Evolutionary conservation across 148 eudicot genomes (phyloP), one percentile per base, ranked within the genome.

Genomic region (Linanthus parryae): DNA sequence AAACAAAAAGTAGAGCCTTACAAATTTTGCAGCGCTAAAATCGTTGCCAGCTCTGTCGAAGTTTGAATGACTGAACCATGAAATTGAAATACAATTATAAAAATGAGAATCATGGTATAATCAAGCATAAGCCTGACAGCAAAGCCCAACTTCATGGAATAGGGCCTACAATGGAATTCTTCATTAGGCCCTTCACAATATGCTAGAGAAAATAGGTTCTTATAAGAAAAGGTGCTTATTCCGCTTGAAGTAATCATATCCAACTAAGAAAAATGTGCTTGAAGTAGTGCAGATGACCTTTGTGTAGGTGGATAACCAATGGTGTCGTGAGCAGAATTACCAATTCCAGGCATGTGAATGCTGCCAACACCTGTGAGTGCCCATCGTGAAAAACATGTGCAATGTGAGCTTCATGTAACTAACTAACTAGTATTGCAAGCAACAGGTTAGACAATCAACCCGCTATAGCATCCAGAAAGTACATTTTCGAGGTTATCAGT

Each of bases 281-380:
- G 59, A 69, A 75, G 82, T 63, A 84, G 97, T 86, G 95, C 95
- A 91, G 56, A 70, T 83, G 98, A 91, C 98, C 98, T 91, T 79
- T 75, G 98, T 91, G 98, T 62, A 76, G 98, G 57, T 61, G 98
- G 77, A 71, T 81, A 86, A 91, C 87, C 95, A 83, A 74, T 73
- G 62, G 73, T 91, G 95, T 75, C 73, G 97, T 83, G 61, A 78
- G 95, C 83, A 76, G 94, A 83, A 80, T 81, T 83, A 86, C 71
- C 71, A 81, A 83, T 68, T 80, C 98, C 95, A 66, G 89, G 94
- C 76, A 68, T 60, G 79, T 86, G 87, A 70, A 71, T 36, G 98
- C 98, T 86, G 84, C 95, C 87, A 86, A 79, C 54, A 81, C 95
- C 98, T 86, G 95, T 83, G 83, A 83, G 98, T 91, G 98, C 79